Percentiles rank a stretch among this genome's conserved stretches.
Conservation (phyloP, 257 asterid genomes). For the Hygrophila difformis region DNA sequence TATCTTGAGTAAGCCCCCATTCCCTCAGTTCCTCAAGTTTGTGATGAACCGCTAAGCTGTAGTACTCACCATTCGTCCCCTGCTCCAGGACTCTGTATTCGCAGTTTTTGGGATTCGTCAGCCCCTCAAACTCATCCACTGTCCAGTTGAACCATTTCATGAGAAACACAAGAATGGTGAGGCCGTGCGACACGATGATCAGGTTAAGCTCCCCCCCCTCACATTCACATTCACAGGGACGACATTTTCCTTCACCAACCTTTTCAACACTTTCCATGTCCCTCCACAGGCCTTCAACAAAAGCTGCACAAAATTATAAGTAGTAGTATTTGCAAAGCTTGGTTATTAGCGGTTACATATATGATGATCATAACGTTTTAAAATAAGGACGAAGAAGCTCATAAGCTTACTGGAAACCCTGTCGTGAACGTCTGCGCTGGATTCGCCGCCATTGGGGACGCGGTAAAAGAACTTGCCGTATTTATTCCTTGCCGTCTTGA, state of each 20-base stretch:
- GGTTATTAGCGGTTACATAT: too few relatives aligned
- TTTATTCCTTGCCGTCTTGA: conserved; percentile 26
- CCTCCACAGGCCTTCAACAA: conserved; percentile 50
- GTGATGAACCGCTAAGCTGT: too few relatives aligned
- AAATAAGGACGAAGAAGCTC: background rate
- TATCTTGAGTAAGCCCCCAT: too few relatives aligned
- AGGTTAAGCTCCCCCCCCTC: too few relatives aligned
- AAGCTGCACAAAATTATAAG: conserved; percentile 21
- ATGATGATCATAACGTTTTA: too few relatives aligned
- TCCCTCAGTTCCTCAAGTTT: too few relatives aligned
- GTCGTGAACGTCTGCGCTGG: conserved; percentile 62
- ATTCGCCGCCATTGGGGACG: conserved; percentile 75
- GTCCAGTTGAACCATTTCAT: conserved; percentile 80
- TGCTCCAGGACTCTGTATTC: too few relatives aligned
- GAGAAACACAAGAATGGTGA: conserved; percentile 44
- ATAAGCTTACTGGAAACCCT: conserved; percentile 50
- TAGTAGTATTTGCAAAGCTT: too few relatives aligned
- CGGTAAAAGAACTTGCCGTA: conserved; percentile 62
- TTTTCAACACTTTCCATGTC: conserved; percentile 29
- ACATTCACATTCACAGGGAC: too few relatives aligned
- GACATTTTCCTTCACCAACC: too few relatives aligned
- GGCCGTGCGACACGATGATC: conserved; percentile 45
- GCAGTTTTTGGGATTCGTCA: conserved; percentile 10
- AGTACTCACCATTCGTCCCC: conserved; percentile 4
- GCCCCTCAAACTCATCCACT: conserved; percentile 45